Percentiles rank a stretch among this genome's conserved stretches.
Evolutionary conservation across 2,329 filamentous ascomycete genomes (phyloP).

Genomic region (Parastagonospora nodorum): DNA sequence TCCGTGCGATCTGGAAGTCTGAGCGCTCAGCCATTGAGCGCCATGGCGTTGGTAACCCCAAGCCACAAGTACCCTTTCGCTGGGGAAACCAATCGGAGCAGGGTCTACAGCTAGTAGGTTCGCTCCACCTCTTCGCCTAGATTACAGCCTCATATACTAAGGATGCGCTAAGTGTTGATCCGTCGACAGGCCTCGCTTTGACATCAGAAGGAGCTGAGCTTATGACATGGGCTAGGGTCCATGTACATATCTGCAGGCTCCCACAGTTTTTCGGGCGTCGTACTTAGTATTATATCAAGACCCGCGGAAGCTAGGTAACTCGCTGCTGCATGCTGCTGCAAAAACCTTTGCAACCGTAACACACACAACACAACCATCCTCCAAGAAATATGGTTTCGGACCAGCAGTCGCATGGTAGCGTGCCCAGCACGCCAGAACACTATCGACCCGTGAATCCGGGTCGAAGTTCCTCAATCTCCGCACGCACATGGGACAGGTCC

Average conservation of each 20-base stretch:
- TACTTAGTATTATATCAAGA: conserved; percentile 9
- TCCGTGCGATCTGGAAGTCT: conserved; percentile 15
- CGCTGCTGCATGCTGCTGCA: conserved; percentile 24
- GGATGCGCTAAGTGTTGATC: conserved; percentile 29
- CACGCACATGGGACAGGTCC: not conserved
- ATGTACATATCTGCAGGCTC: conserved; percentile 28
- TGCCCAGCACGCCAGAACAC: conserved; percentile 16
- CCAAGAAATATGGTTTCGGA: conserved; percentile 26
- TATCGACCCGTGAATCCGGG: conserved; percentile 19
- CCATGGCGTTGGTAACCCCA: conserved; percentile 22
- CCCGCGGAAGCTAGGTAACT: conserved; percentile 25
- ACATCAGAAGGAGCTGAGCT: conserved; percentile 30
- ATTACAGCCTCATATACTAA: conserved; percentile 33
- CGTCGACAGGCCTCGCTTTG: conserved; percentile 12
- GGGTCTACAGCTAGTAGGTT: conserved; percentile 17
- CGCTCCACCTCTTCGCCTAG: conserved; percentile 17
- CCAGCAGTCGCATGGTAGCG: conserved; percentile 9
- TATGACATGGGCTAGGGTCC: conserved; percentile 18
- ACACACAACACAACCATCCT: conserved; percentile 23
- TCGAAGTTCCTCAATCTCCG: conserved; percentile 19
- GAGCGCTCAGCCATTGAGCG: conserved; percentile 21
- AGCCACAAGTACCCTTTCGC: conserved; percentile 19
- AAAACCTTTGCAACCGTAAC: conserved; percentile 13
- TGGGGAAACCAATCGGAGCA: conserved; percentile 10
- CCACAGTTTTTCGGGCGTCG: conserved; percentile 18